Percentiles rank a stretch among this genome's conserved stretches.
These are phyloP conservation scores for Bathelium albidoporum DNA, from an alignment of 495 filamentous ascomycete genomes.

Conservation along the genomic window DNA sequence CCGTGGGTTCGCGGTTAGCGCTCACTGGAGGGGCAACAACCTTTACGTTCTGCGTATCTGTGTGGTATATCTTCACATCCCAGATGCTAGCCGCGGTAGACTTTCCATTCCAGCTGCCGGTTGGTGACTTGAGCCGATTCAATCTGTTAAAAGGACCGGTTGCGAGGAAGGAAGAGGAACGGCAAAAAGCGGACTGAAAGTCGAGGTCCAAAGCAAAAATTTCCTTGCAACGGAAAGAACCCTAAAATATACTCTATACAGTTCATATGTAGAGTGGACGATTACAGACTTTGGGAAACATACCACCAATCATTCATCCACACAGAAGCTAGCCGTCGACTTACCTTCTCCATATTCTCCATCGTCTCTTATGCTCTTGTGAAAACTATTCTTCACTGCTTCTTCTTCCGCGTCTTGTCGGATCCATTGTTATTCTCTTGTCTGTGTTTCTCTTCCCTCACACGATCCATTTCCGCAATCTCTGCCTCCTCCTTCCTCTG, in stretches of 20 bases:
- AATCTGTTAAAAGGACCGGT: background rate
- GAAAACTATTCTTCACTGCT: conserved; percentile 16
- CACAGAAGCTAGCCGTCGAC: background rate
- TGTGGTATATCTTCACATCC: conserved; percentile 54
- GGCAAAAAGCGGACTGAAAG: background rate
- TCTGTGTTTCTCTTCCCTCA: conserved; percentile 18
- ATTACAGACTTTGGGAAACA: background rate
- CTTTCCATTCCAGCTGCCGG: conserved; percentile 45
- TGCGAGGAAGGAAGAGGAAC: conserved; percentile 1
- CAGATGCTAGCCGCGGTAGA: conserved; percentile 49
- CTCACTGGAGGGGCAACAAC: conserved; percentile 37
- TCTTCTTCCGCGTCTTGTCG: conserved; percentile 28
- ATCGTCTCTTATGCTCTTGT: background rate
- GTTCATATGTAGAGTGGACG: background rate
- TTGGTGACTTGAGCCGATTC: conserved; percentile 4
- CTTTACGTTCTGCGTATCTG: conserved; percentile 45
- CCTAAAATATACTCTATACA: background rate
- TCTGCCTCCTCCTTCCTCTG: conserved; percentile 86
- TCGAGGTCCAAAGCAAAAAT: background rate
- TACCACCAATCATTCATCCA: background rate
- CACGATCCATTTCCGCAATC: conserved; percentile 45
- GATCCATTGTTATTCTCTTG: conserved; percentile 37
- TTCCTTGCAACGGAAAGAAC: background rate
- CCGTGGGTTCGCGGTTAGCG: background rate
- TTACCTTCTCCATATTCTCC: background rate